These are phyloP conservation scores for Colletotrichum camelliae DNA, from an alignment of 2,329 filamentous ascomycete genomes.

Conservation along the genomic window DNA sequence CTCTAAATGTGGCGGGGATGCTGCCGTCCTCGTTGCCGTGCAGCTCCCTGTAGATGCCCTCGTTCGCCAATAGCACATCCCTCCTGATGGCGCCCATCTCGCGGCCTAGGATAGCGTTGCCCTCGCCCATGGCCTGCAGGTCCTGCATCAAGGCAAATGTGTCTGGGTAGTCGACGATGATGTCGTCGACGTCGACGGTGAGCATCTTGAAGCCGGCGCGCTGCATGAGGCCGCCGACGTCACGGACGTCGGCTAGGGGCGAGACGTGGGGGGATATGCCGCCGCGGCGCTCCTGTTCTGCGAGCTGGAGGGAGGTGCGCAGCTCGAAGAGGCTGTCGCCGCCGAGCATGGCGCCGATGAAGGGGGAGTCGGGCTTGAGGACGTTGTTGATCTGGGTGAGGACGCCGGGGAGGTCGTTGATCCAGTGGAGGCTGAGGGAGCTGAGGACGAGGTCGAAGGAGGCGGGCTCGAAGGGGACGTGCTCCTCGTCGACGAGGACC, in stretches of 20 bases:
- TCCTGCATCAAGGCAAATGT: constrained; percentile 92
- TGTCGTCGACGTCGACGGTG: constrained; percentile 96
- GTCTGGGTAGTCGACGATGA: constrained; percentile 92
- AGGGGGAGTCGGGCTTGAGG: constrained; percentile 88
- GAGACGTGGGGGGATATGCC: constrained; percentile 91
- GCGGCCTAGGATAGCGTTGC: constrained; percentile 84
- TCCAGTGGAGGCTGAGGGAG: constrained; percentile 92
- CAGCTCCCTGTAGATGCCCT: constrained; percentile 86
- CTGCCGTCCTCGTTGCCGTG: constrained; percentile 82
- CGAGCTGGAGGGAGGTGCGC: constrained; percentile 89
- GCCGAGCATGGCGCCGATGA: constrained; percentile 95
- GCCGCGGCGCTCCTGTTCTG: constrained; percentile 88
- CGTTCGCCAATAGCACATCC: constrained; percentile 85
- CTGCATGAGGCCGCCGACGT: constrained; percentile 86
- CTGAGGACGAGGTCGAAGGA: constrained; percentile 91
- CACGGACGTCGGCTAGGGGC: constrained; percentile 88
- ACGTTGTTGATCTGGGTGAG: constrained; percentile 85
- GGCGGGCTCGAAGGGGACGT: constrained; percentile 77
- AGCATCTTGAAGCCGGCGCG: constrained; percentile 93
- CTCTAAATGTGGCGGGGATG: constrained; percentile 88
- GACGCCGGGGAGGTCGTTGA: constrained; percentile 91
- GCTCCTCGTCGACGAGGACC: constrained; percentile 77
- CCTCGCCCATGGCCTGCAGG: constrained; percentile 95
- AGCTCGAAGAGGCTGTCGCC: constrained; percentile 94
- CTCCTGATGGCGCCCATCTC: constrained; percentile 79